Conservation (phyloP, 768 basidiomycete species). For the Lepiota venenata region DNA sequence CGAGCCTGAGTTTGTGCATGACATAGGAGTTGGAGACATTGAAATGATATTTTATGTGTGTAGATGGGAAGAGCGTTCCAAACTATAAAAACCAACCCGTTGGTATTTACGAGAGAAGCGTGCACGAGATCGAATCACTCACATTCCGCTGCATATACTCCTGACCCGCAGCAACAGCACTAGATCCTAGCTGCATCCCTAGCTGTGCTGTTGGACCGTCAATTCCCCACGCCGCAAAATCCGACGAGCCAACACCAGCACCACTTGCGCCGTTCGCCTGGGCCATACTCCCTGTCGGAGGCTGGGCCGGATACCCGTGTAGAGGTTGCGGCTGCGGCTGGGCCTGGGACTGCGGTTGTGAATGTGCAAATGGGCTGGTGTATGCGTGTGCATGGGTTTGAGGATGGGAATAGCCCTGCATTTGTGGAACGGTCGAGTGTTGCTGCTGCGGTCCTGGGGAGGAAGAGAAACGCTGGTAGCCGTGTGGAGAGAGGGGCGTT, state of each 20-base stretch:
- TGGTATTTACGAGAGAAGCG: neutral
- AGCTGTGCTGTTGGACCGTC: conserved; percentile 94
- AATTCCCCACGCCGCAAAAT: conserved; percentile 79
- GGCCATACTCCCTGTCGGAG: conserved; percentile 13
- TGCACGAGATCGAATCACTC: conserved; percentile 22
- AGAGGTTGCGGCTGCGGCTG: conserved; percentile 20
- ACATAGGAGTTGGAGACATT: conserved; percentile 97
- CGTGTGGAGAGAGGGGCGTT: conserved; percentile 70
- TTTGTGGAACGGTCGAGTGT: conserved; percentile 22
- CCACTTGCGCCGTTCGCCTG: neutral
- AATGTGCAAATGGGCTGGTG: conserved; percentile 47
- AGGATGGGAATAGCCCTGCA: conserved; percentile 11
- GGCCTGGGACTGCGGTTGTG: conserved; percentile 30
- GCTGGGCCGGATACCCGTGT: conserved; percentile 3
- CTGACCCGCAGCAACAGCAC: conserved; percentile 90
- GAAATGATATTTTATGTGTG: conserved; percentile 85
- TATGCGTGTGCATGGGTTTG: conserved; percentile 42
- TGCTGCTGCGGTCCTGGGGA: conserved; percentile 43
- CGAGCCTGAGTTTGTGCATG: conserved; percentile 77
- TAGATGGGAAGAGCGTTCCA: conserved; percentile 71
- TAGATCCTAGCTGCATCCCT: conserved; percentile 92
- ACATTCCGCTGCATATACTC: conserved; percentile 96
- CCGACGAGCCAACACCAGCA: conserved; percentile 20
- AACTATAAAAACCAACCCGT: conserved; percentile 45
- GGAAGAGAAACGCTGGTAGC: conserved; percentile 70